These are phyloP conservation scores for Chloris gayana DNA, from an alignment of 176 grass and related monocot genomes.

Conservation along the genomic window DNA sequence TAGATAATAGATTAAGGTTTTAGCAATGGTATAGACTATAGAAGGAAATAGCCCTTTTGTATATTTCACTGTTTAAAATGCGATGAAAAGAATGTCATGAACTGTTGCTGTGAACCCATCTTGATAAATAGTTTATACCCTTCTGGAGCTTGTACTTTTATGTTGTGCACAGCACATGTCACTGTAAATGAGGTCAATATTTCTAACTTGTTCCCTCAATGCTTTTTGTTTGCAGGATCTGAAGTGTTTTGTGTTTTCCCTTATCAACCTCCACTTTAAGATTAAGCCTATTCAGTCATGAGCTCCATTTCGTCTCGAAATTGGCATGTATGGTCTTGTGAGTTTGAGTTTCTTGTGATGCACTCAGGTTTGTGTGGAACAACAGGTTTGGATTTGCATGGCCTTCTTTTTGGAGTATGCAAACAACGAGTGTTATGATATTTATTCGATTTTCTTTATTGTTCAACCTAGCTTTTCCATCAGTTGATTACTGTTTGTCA, in stretches of 20 bases:
- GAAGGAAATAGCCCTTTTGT: no score
- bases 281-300: conserved; percentile 89
- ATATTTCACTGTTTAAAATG: neutral
- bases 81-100: no score
- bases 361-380: neutral
- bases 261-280: conserved; percentile 96
- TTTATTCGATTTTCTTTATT: conserved; percentile 21
- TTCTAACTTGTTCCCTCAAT: conserved; percentile 8
- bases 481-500: neutral
- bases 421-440: conserved; percentile 16
- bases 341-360: conserved; percentile 27
- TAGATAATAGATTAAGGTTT: no score
- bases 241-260: conserved; percentile 92
- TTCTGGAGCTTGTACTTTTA: neutral
- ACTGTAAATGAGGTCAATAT: neutral
- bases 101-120: no score
- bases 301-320: conserved; percentile 24
- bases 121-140: neutral
- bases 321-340: conserved; percentile 27
- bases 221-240: conserved; percentile 67
- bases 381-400: neutral
- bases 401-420: conserved; percentile 26
- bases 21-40: no score
- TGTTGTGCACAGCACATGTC: neutral
- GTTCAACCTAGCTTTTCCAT: neutral